Base-by-base conservation (phyloP, 192 early-diverging fungal genomes). In the Umbelopsis isabellina region DNA sequence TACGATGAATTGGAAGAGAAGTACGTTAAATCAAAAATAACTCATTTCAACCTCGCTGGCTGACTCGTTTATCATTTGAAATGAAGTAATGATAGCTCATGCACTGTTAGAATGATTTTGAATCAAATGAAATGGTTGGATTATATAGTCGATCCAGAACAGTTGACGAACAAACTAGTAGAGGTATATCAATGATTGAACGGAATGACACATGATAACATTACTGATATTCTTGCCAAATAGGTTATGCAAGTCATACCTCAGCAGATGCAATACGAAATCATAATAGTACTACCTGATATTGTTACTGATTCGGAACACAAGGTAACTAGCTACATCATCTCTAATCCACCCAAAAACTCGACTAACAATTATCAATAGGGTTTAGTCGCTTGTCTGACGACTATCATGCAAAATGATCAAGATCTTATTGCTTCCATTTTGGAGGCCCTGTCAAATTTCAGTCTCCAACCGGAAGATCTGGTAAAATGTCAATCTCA, bases 41-140 rank as follows among this genome's bases (percentile, higher is more conserved):
- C 1, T 49, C 16, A 46, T 44, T 7, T 22, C 9, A 22, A 7
- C 21, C 20, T 48, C 20, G 23, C 53, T 41, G 50, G 11, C 13
- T 30, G 5, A 22, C 45, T 33, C 30, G 21, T 5, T 69, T n/a
- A 22, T 68, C 21, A 10, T 71, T 12, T 51, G 58, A 2, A 68
- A 65, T 10, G 23, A 68, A 88, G 84, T 11, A 82, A 82, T 46
- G 75, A 73, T 11, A 83, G 81, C 30, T 82, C 85, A 5, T 80
- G 74, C 11, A 77, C 81, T 8, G 83, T 86, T 20, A 82, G 86
- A 18, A 73, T 89, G 47, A 84, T 93, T 25, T 64, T 94, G 23
- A 88, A 91, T 18, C 92, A 94, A 71, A 65, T 94, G 55, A 82
- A 88, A 68, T 92, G 90, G 90, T 76, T 94, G 41, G 90, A 91